phyloP scores from a whole-genome alignment of 1,284 basidiomycete genomes.

The Volvariella surrecta region DNA sequence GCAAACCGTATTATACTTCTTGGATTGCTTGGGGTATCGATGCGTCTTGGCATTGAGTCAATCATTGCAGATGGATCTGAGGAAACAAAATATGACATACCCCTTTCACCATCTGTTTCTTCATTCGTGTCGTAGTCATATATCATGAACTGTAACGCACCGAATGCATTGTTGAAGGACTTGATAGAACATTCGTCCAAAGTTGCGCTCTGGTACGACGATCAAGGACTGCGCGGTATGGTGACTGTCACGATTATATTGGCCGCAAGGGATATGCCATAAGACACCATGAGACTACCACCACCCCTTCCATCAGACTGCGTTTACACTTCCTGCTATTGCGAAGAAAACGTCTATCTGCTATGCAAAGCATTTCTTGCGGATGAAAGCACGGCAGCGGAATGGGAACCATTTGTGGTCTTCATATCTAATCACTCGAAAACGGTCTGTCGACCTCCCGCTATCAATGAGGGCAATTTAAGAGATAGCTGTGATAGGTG shows the following conservation, averaged over 20 bases:
- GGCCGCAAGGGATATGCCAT: too few relatives aligned
- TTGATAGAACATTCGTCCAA: too few relatives aligned
- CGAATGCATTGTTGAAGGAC: too few relatives aligned
- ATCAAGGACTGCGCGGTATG: too few relatives aligned
- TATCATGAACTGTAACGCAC: too few relatives aligned
- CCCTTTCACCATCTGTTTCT: slow-evolving; percentile 1
- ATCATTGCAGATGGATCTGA: too few relatives aligned
- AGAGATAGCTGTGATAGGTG: slow-evolving; percentile 32
- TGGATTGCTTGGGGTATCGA: too few relatives aligned
- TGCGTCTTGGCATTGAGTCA: too few relatives aligned
- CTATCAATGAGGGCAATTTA: not conserved
- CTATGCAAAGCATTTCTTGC: slow-evolving; percentile 37
- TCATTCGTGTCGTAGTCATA: too few relatives aligned
- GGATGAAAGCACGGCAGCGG: slow-evolving; percentile 16
- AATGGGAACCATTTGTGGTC: slow-evolving; percentile 46
- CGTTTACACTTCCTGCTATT: slow-evolving; percentile 31
- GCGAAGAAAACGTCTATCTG: slow-evolving; percentile 69
- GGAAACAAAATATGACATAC: not conserved
- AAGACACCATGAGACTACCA: slow-evolving; percentile 6
- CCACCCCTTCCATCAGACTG: slow-evolving; percentile 17
- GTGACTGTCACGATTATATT: too few relatives aligned
- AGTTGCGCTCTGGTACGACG: too few relatives aligned
- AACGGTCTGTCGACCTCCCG: slow-evolving; percentile 32
- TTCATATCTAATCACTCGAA: slow-evolving; percentile 60
- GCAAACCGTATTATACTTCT: too few relatives aligned